Conservation (phyloP, 352 stramenopile genomes). For the Pythium myriotylum region DNA sequence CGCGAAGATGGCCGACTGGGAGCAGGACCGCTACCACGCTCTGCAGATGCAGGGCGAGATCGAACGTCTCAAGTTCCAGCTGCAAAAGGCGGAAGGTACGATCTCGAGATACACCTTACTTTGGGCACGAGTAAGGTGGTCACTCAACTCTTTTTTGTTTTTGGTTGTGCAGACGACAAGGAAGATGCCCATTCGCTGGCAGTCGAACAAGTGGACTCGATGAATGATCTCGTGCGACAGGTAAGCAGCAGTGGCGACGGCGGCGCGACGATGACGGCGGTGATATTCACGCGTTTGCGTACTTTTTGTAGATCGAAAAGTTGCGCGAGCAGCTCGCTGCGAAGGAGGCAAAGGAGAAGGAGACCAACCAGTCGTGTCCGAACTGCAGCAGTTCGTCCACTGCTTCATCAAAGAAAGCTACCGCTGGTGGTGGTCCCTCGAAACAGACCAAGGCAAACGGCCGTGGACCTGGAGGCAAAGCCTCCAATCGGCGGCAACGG, state of each 20-base stretch:
- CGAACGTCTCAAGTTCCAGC: conserved; percentile 70
- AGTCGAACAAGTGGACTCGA: conserved; percentile 78
- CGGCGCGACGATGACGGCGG: too few relatives aligned
- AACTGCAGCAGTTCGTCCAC: conserved; percentile 32
- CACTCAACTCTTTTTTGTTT: too few relatives aligned
- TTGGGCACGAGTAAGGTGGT: too few relatives aligned
- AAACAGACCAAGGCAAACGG: conserved; percentile 21
- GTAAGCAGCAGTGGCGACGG: too few relatives aligned
- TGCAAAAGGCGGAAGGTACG: conserved; percentile 72
- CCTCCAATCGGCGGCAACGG: conserved; percentile 26
- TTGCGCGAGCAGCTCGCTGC: conserved; percentile 41
- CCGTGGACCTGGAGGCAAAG: not conserved
- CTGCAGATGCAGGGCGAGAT: conserved; percentile 84
- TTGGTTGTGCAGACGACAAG: conserved; percentile 60
- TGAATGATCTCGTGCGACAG: conserved; percentile 81
- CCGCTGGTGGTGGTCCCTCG: not conserved
- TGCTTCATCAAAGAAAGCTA: conserved; percentile 2
- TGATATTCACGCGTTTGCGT: too few relatives aligned
- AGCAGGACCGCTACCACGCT: conserved; percentile 69
- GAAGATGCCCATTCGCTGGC: conserved; percentile 74
- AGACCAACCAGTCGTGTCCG: conserved; percentile 29
- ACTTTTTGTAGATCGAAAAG: conserved; percentile 57
- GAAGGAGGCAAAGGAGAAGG: conserved; percentile 24
- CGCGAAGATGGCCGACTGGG: conserved; percentile 75
- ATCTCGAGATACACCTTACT: too few relatives aligned